phyloP scores from a whole-genome alignment of 1,284 basidiomycete genomes.

The Retiboletus flavoniger region DNA sequence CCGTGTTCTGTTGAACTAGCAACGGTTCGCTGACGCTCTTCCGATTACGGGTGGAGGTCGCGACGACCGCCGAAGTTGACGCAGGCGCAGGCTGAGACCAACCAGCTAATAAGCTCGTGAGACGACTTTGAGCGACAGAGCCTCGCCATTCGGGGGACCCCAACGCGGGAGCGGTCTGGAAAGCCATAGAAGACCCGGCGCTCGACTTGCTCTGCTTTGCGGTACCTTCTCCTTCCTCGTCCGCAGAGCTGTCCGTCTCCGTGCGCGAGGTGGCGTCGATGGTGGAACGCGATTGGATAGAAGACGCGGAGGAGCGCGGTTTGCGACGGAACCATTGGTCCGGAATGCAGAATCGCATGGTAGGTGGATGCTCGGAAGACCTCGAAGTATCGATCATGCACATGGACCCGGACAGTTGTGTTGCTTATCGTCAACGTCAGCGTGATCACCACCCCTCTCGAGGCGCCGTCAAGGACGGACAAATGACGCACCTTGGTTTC shows the following conservation, averaged over 20 bases:
- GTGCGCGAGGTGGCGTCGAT: slow-evolving; percentile 45
- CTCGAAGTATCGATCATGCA: slow-evolving; percentile 37
- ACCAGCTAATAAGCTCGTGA: slow-evolving; percentile 63
- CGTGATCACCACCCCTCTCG: neutral
- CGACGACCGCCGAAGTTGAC: slow-evolving; percentile 30
- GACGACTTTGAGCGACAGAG: slow-evolving; percentile 54
- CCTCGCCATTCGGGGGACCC: slow-evolving; percentile 44
- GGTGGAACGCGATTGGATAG: slow-evolving; percentile 48
- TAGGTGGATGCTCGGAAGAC: slow-evolving; percentile 29
- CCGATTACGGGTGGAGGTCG: slow-evolving; percentile 39
- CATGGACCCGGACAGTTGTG: slow-evolving; percentile 12
- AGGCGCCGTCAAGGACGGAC: neutral
- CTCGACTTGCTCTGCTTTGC: slow-evolving; percentile 49
- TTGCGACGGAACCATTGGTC: slow-evolving; percentile 79
- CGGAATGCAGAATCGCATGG: slow-evolving; percentile 65
- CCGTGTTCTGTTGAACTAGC: slow-evolving; percentile 46
- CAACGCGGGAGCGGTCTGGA: slow-evolving; percentile 11
- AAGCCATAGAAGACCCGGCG: slow-evolving; percentile 3
- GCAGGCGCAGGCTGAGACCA: slow-evolving; percentile 52
- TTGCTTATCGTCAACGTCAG: slow-evolving; percentile 11
- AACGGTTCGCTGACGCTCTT: slow-evolving; percentile 69
- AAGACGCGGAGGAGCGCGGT: slow-evolving; percentile 43
- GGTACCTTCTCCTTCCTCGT: slow-evolving; percentile 59
- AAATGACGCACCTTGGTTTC: slow-evolving; percentile 15
- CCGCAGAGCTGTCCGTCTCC: slow-evolving; percentile 45